phyloP scores from a whole-genome alignment of 1,139 yeast genomes.

The Debaryomyces coudertii region DNA sequence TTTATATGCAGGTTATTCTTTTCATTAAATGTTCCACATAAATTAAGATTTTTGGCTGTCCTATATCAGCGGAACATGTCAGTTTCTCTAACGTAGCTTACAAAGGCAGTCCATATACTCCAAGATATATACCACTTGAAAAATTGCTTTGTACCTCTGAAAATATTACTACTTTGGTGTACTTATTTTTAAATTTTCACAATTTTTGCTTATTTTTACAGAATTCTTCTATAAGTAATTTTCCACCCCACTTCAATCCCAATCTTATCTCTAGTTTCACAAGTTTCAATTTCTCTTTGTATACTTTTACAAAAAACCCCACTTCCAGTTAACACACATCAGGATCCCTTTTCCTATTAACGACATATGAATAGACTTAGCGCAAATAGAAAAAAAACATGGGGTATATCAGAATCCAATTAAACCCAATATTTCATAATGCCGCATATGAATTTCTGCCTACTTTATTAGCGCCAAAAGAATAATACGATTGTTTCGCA shows the following conservation, averaged over 20 bases:
- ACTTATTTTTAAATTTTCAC: neutral
- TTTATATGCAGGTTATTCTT: neutral
- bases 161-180: neutral
- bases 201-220: too few species aligned
- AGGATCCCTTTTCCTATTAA: neutral
- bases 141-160: too few species aligned
- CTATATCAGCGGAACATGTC: neutral
- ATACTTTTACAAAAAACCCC: neutral
- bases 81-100: neutral
- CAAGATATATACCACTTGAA: too few species aligned
- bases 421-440: neutral
- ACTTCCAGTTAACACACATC: neutral
- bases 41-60: neutral
- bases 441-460: conserved; percentile 1
- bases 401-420: neutral
- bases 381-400: neutral
- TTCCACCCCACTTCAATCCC: too few species aligned
- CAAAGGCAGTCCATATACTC: neutral
- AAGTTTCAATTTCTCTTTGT: neutral
- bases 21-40: neutral
- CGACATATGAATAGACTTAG: neutral
- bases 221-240: too few species aligned
- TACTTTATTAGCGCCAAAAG: neutral
- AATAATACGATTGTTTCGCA: neutral
- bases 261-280: too few species aligned